phyloP scores from a whole-genome alignment of 2,329 filamentous ascomycete genomes.

The Xylaria sp. region DNA sequence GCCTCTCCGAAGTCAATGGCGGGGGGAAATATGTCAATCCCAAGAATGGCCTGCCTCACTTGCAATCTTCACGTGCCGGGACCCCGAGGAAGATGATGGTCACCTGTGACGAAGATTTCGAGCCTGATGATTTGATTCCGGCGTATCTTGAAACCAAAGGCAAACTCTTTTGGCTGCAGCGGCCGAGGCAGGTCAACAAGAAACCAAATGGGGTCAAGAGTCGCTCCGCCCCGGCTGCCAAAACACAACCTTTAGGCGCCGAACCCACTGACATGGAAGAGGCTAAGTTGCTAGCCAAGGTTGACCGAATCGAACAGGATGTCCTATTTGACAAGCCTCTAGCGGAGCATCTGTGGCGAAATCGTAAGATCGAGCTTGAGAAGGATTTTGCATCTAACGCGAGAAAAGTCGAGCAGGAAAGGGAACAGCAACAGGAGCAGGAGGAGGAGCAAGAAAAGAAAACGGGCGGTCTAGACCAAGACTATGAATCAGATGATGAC shows the following conservation, averaged over 20 bases:
- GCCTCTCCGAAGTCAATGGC: slow-evolving; percentile 51
- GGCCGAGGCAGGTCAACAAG: slow-evolving; percentile 59
- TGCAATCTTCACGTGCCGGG: slow-evolving; percentile 43
- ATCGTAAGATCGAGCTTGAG: slow-evolving; percentile 67
- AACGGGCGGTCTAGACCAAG: slow-evolving; percentile 45
- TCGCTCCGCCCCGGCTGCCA: slow-evolving; percentile 1
- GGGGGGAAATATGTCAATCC: slow-evolving; percentile 44
- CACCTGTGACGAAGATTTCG: slow-evolving; percentile 74
- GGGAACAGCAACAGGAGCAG: slow-evolving; percentile 46
- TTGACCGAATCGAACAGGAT: slow-evolving; percentile 81
- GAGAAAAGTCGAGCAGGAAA: slow-evolving; percentile 49
- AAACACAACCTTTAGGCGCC: not conserved
- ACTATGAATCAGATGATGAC: slow-evolving; percentile 54
- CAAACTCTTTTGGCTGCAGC: slow-evolving; percentile 70
- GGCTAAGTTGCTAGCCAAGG: slow-evolving; percentile 75
- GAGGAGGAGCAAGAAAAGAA: slow-evolving; percentile 46
- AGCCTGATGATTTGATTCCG: slow-evolving; percentile 78
- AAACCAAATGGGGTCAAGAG: slow-evolving; percentile 49
- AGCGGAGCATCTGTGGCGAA: slow-evolving; percentile 73
- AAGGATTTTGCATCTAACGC: slow-evolving; percentile 66
- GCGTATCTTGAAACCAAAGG: slow-evolving; percentile 80
- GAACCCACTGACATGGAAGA: slow-evolving; percentile 58
- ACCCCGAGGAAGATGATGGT: slow-evolving; percentile 57
- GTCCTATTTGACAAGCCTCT: slow-evolving; percentile 75
- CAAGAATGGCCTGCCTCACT: slow-evolving; percentile 50